These are phyloP conservation scores for Cichorium intybus DNA, from an alignment of 140 eudicot genomes.

Conservation along the genomic window DNA sequence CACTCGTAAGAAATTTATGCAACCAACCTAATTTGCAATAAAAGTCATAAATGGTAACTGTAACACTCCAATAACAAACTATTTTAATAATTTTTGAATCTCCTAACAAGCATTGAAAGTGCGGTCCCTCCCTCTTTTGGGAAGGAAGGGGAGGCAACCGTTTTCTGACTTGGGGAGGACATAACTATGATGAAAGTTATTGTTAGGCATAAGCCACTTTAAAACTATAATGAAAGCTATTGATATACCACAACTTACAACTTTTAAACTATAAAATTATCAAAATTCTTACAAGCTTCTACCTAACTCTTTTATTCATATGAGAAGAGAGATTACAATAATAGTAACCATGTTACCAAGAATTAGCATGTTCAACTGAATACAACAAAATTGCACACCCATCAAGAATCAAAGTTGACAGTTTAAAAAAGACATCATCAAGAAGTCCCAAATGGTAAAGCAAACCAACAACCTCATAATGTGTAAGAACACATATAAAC, in stretches of 20 bases:
- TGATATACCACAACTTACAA: no score
- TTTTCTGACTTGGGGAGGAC: no score
- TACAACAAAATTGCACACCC: constrained; percentile 3
- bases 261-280: no score
- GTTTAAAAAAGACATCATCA: no score
- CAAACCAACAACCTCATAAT: constrained; percentile 12
- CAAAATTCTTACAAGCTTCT: no score
- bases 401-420: background rate
- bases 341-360: background rate
- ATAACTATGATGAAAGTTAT: no score
- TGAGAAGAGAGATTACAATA: background rate
- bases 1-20: background rate
- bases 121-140: no score
- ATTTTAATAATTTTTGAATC: background rate
- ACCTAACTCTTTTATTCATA: no score
- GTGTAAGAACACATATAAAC: constrained; percentile 2
- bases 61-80: background rate
- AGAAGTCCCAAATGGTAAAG: background rate
- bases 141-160: no score
- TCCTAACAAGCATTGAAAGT: no score
- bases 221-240: no score
- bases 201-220: no score
- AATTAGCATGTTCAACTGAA: constrained; percentile 5
- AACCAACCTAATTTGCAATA: background rate
- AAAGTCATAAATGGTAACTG: background rate